phyloP scores from a whole-genome alignment of 2,329 filamentous ascomycete genomes.

The Cytospora schulzeri region DNA sequence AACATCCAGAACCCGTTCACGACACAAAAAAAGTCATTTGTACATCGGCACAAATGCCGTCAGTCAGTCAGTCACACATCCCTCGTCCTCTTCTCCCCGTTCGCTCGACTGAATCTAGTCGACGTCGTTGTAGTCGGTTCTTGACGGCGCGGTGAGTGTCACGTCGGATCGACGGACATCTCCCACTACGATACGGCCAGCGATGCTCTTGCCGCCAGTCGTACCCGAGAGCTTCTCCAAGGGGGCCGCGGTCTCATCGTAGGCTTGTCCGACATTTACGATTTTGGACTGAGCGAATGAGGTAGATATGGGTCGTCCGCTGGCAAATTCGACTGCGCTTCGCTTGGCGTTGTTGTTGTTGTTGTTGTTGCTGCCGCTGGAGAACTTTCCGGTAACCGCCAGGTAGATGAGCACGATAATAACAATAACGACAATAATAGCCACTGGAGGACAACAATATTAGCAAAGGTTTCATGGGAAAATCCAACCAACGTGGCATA shows the following conservation, averaged over 20 bases:
- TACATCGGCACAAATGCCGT: not conserved
- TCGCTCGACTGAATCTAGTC: not conserved
- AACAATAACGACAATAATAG: slow-evolving; percentile 55
- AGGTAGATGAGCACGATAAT: slow-evolving; percentile 54
- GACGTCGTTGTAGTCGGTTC: slow-evolving; percentile 12
- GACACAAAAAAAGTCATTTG: not conserved
- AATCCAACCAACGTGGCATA: too few relatives aligned
- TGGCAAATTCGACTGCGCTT: slow-evolving; percentile 32
- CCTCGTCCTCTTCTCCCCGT: not conserved
- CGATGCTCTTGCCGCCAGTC: slow-evolving; percentile 20
- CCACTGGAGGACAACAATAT: slow-evolving; percentile 30
- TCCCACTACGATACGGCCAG: slow-evolving; percentile 22
- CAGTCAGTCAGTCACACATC: too few relatives aligned
- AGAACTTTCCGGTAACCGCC: slow-evolving; percentile 37
- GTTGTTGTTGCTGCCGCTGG: slow-evolving; percentile 34
- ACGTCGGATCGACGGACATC: slow-evolving; percentile 1
- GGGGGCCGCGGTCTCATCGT: slow-evolving; percentile 22
- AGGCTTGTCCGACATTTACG: slow-evolving; percentile 23
- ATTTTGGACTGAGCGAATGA: slow-evolving; percentile 33
- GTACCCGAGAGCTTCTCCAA: slow-evolving; percentile 25
- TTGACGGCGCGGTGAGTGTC: slow-evolving; percentile 1
- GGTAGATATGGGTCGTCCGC: slow-evolving; percentile 28
- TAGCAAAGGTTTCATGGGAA: slow-evolving; percentile 29
- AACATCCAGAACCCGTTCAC: not conserved
- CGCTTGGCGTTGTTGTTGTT: slow-evolving; percentile 34